These are phyloP conservation scores for Exophiala spinifera DNA, from an alignment of 2,329 filamentous ascomycete species.

Conservation along the genomic window DNA sequence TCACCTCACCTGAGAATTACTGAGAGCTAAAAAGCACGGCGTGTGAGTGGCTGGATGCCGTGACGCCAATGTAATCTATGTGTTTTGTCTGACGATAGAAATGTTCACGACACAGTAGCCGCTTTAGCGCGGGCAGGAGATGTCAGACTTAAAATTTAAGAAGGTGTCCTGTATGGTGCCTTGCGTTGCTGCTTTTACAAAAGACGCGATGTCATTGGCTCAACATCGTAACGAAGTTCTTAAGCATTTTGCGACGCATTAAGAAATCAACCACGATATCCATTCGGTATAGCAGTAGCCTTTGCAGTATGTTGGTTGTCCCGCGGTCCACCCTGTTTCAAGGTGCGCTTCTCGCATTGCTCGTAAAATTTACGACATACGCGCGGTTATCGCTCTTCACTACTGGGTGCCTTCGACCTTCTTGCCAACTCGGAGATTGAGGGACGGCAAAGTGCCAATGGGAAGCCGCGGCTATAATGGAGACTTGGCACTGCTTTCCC, in stretches of 20 bases:
- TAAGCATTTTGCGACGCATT: constrained; percentile 4
- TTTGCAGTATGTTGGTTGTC: too few relatives aligned
- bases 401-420: background rate
- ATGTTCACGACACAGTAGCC: too few relatives aligned
- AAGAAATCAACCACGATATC: too few relatives aligned
- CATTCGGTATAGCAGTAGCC: too few relatives aligned
- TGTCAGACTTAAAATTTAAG: too few relatives aligned
- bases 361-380: constrained; percentile 17
- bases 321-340: too few relatives aligned
- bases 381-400: constrained; percentile 22
- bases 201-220: background rate
- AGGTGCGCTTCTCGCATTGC: too few relatives aligned
- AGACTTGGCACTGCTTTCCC: constrained; percentile 12
- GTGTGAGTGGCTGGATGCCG: background rate
- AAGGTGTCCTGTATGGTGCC: background rate
- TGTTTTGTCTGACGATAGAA: too few relatives aligned
- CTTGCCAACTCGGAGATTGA: background rate
- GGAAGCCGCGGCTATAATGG: constrained; percentile 13
- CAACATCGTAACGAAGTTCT: background rate
- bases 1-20: constrained; percentile 6
- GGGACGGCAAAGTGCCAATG: constrained; percentile 26
- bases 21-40: constrained; percentile 1
- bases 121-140: too few relatives aligned
- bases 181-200: background rate
- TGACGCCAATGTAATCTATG: background rate